Conservation (phyloP, 192 early-diverging fungal genomes). For the Coemansia sp. region DNA sequence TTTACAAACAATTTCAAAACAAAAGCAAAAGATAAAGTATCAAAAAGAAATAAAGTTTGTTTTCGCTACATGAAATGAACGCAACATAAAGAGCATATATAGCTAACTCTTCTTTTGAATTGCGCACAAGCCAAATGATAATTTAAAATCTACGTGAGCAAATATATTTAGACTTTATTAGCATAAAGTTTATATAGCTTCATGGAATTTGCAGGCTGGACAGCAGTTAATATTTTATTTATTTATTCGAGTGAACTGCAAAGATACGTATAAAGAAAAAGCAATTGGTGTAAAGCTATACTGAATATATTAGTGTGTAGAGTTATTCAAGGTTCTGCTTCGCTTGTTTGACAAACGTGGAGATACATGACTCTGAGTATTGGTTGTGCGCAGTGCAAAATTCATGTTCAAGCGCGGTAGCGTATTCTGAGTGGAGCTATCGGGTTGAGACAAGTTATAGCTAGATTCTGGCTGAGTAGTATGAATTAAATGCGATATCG, state of each 20-base stretch:
- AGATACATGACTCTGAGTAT: neutral
- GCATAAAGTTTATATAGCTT: neutral
- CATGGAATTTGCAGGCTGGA: neutral
- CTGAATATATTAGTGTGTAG: neutral
- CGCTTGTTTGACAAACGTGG: neutral
- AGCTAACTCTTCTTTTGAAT: neutral
- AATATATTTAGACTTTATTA: neutral
- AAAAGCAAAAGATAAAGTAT: neutral
- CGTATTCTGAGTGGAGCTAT: neutral
- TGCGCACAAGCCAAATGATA: neutral
- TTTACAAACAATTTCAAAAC: neutral
- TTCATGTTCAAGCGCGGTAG: constrained; percentile 17
- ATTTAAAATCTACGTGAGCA: too few relatives aligned
- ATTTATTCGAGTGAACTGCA: neutral
- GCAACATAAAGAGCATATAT: too few relatives aligned
- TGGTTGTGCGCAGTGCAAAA: constrained; percentile 5
- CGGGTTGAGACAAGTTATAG: neutral
- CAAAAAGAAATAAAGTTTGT: neutral
- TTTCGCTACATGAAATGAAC: neutral
- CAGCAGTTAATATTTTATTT: too few relatives aligned
- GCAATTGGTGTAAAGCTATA: neutral
- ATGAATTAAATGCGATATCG: constrained; percentile 4
- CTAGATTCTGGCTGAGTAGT: neutral
- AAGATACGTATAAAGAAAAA: neutral
- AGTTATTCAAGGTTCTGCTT: neutral